A percentile compares a stretch with the other conserved stretches of the same genome.
Evolutionary conservation across 148 eudicot species (phyloP).

Genomic region (Cornus kousa): DNA sequence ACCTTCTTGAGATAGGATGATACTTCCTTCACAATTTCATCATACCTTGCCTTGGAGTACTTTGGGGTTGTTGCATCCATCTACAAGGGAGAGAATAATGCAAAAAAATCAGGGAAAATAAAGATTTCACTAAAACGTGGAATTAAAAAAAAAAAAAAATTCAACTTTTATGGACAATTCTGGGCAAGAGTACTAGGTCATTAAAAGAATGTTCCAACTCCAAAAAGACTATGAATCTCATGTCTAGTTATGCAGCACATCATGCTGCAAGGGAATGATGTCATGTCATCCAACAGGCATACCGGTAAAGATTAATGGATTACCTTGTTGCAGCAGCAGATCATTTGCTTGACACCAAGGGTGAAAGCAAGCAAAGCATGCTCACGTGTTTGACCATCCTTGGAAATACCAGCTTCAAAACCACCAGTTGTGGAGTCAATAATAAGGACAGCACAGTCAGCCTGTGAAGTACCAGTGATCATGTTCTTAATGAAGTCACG

Average conservation of each 20-base stretch:
- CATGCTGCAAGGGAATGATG: too few species aligned
- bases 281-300: too few species aligned
- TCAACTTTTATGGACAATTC: too few species aligned
- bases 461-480: constrained; percentile 44
- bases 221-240: too few species aligned
- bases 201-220: too few species aligned
- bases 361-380: constrained; percentile 45
- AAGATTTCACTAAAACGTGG: neutral
- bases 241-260: too few species aligned
- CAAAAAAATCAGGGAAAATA: neutral
- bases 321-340: constrained; percentile 44
- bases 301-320: neutral
- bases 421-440: constrained; percentile 47
- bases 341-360: constrained; percentile 48
- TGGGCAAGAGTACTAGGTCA: too few species aligned
- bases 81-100: constrained; percentile 9
- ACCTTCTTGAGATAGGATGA: constrained; percentile 37
- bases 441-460: constrained; percentile 41
- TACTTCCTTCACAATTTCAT: constrained; percentile 42
- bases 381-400: constrained; percentile 52
- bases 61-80: constrained; percentile 48
- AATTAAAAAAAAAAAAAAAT: too few species aligned
- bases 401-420: constrained; percentile 47
- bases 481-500: constrained; percentile 45
- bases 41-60: constrained; percentile 38